A percentile compares a stretch with the other conserved stretches of the same genome.
These are phyloP conservation scores for Platanus orientalis DNA, from an alignment of 164 flowering plant genomes.

Conservation along the genomic window DNA sequence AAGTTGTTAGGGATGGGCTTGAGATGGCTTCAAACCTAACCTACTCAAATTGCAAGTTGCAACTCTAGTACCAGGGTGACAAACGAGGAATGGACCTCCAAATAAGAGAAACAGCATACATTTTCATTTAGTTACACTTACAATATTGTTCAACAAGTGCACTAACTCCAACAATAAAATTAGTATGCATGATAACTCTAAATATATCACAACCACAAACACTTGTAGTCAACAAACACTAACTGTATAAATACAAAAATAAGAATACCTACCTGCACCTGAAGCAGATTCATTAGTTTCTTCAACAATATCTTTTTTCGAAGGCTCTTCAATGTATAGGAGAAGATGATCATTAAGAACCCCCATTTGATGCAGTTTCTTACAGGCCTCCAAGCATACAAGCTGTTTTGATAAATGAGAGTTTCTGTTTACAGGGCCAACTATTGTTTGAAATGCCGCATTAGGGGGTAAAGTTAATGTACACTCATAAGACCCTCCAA, in stretches of 20 bases:
- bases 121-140: background rate
- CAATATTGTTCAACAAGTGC: background rate
- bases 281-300: conserved; percentile 30
- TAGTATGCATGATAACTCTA: conserved; percentile 1
- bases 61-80: background rate
- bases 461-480: conserved; percentile 61
- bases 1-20: too few relatives aligned
- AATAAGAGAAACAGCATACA: background rate
- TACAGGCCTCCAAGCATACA: conserved; percentile 84
- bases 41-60: background rate
- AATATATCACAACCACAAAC: background rate
- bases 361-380: conserved; percentile 67
- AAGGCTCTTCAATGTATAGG: conserved; percentile 38
- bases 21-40: too few relatives aligned
- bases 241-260: background rate
- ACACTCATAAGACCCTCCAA: conserved; percentile 40
- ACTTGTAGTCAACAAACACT: background rate
- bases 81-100: background rate
- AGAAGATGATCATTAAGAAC: conserved; percentile 77
- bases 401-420: conserved; percentile 60
- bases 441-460: conserved; percentile 56
- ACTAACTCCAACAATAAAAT: background rate
- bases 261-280: conserved; percentile 56
- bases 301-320: conserved; percentile 19
- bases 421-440: conserved; percentile 47